Percentiles rank a stretch among this genome's conserved stretches.
Conservation (phyloP, 2,329 filamentous ascomycete genomes). For the Chaetomiaceae sp. region DNA sequence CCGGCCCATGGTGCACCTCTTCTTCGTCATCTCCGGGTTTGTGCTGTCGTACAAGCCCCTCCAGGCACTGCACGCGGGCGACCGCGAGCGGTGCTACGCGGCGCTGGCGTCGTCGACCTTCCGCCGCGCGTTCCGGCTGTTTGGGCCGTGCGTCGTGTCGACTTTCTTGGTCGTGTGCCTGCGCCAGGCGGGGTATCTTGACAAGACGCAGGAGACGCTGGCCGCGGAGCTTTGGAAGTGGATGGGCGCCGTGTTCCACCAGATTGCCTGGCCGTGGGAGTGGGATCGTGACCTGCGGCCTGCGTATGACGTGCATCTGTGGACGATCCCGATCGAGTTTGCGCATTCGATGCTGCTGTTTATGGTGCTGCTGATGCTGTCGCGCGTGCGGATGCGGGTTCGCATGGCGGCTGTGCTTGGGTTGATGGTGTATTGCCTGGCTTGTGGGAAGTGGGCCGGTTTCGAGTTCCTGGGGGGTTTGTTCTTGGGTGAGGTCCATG, state of each 20-base stretch:
- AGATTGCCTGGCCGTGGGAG: conserved; percentile 34
- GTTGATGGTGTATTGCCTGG: conserved; percentile 36
- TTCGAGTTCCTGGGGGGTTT: conserved; percentile 44
- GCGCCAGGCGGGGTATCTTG: conserved; percentile 29
- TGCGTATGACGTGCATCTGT: conserved; percentile 41
- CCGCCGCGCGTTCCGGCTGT: conserved; percentile 42
- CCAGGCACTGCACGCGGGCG: conserved; percentile 36
- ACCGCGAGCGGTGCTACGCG: conserved; percentile 34
- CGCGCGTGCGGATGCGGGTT: conserved; percentile 31
- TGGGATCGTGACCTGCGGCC: conserved; percentile 34
- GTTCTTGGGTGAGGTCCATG: conserved; percentile 41
- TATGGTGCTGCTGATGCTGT: conserved; percentile 35
- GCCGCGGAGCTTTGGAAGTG: conserved; percentile 31
- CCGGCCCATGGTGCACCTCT: conserved; percentile 46
- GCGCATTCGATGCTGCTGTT: conserved; percentile 43
- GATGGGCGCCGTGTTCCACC: conserved; percentile 30
- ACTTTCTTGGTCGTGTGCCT: conserved; percentile 37
- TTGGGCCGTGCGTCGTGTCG: conserved; percentile 41
- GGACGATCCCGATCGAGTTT: conserved; percentile 47
- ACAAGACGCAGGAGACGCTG: conserved; percentile 19
- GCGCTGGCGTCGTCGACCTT: conserved; percentile 44
- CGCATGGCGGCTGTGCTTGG: conserved; percentile 30
- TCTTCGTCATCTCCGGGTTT: conserved; percentile 49
- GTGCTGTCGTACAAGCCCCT: conserved; percentile 43
- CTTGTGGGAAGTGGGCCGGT: conserved; percentile 38